Evolutionary conservation across 805 yeast genomes (phyloP), one percentile per base, ranked within the genome.

Genomic region (Pichia californica): DNA sequence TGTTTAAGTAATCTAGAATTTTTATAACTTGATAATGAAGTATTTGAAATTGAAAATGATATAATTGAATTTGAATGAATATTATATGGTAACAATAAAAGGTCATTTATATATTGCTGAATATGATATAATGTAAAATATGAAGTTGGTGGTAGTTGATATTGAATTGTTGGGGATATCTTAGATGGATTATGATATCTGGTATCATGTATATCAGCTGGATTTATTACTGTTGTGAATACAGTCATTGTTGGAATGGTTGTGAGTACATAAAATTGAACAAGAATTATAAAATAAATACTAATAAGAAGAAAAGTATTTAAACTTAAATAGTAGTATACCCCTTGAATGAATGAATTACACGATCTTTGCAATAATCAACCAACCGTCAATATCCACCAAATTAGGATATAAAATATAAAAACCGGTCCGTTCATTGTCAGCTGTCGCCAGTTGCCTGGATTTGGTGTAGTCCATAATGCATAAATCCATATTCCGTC

Each of bases 91-190:
- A 45, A 16, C 9, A 21, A 19, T 13, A 31, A 14, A 10, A 45
- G 9, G 29, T 45, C 48, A 10, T 39, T 31, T 2, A 41, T 25
- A 34, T 37, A 41, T 21, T 27, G 38, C n/a, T 41, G 48, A 11
- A 45, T 25, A 16, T 40, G 48, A 19, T 26, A 31, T 15, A 41
- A 9, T 16, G 42, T 31, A 5, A 45, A 41, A 33, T 33, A 32
- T n/a, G 36, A 15, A 6, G 35, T 32, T 23, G 48, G 48, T 13
- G 41, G 48, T 4, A 45, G 33, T 16, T 45, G 48, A 19, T 45
- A 45, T 20, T 45, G 45, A 11, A 45, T n/a, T 5, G 38, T 37
- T 1, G 44, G 32, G 2, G 33, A 26, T 3, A 35, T 16, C 5
- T 9, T 9, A 7, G 19, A 14, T 5, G 45, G 44, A 7, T 23